Percentiles rank a stretch among this genome's conserved stretches.
Conservation (phyloP, 495 filamentous ascomycete genomes). For the Aspergillus steynii region DNA sequence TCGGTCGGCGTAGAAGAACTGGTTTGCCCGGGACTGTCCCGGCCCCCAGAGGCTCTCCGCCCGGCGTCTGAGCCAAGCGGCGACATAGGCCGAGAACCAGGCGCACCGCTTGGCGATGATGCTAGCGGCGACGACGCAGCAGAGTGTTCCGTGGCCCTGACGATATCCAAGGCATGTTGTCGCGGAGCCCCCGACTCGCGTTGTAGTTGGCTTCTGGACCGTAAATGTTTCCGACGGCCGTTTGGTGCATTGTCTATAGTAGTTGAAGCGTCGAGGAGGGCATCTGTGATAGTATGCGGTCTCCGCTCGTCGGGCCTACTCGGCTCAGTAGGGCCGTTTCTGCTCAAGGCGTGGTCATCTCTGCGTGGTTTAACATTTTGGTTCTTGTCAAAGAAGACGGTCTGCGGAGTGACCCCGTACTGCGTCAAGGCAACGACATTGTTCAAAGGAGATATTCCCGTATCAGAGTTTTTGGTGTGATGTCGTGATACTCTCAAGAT, state of each 20-base stretch:
- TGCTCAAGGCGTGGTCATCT: slow-evolving; percentile 28
- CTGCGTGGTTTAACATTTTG: slow-evolving; percentile 46
- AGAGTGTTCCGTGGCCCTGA: slow-evolving; percentile 30
- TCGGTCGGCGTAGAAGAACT: slow-evolving; percentile 41
- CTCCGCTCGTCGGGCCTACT: slow-evolving; percentile 37
- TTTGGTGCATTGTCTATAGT: slow-evolving; percentile 71
- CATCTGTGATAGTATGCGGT: slow-evolving; percentile 82
- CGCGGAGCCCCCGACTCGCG: slow-evolving; percentile 35
- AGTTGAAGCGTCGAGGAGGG: slow-evolving; percentile 87
- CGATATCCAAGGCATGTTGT: slow-evolving; percentile 23
- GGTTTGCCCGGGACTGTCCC: slow-evolving; percentile 34
- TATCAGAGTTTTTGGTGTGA: slow-evolving; percentile 54
- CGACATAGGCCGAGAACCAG: slow-evolving; percentile 41
- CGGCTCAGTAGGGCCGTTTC: slow-evolving; percentile 14
- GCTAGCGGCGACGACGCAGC: slow-evolving; percentile 35
- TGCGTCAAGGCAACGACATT: slow-evolving; percentile 69
- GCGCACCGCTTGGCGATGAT: slow-evolving; percentile 41
- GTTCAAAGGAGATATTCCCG: slow-evolving; percentile 54
- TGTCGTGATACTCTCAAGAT: slow-evolving; percentile 82
- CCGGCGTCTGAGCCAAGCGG: slow-evolving; percentile 40
- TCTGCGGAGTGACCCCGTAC: slow-evolving; percentile 76
- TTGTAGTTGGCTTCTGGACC: slow-evolving; percentile 43
- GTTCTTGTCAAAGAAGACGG: slow-evolving; percentile 85
- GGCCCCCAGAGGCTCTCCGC: slow-evolving; percentile 20
- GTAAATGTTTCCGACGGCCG: slow-evolving; percentile 58